A percentile compares a stretch with the other conserved stretches of the same genome.
These are phyloP conservation scores for Tubosaeta brunneosetosa DNA, from an alignment of 768 basidiomycete genomes.

Conservation along the genomic window DNA sequence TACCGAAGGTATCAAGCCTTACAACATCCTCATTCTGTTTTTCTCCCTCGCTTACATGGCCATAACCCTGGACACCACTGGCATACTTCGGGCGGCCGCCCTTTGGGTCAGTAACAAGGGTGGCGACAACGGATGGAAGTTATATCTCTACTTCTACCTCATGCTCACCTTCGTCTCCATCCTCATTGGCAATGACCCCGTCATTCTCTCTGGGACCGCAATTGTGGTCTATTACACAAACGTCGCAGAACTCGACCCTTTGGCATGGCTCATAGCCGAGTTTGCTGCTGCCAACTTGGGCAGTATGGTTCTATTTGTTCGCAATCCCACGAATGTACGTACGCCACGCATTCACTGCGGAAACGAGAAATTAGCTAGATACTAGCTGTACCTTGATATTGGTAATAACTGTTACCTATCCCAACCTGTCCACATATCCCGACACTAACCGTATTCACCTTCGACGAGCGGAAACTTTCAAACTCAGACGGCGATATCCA, in stretches of 20 bases:
- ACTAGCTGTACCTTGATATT: no score
- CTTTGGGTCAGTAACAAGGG: conserved; percentile 85
- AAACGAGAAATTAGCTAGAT: no score
- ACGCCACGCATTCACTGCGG: no score
- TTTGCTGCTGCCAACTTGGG: conserved; percentile 80
- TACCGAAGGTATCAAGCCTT: conserved; percentile 74
- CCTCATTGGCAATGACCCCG: conserved; percentile 89
- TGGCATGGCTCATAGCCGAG: conserved; percentile 69
- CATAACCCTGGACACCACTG: conserved; percentile 86
- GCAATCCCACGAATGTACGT: conserved; percentile 82
- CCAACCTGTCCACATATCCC: no score
- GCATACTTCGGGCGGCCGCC: conserved; percentile 79
- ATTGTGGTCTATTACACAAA: conserved; percentile 87
- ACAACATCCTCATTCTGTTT: conserved; percentile 92
- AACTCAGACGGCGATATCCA: no score
- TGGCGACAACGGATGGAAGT: conserved; percentile 61
- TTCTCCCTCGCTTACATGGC: conserved; percentile 91
- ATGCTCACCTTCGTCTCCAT: conserved; percentile 77
- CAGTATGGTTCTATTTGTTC: conserved; percentile 71
- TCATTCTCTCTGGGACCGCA: conserved; percentile 87
- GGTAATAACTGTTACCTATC: no score
- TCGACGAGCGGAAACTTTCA: no score
- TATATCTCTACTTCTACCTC: conserved; percentile 78
- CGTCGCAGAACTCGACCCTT: conserved; percentile 45
- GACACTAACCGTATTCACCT: no score